These are phyloP conservation scores for Russula griseocarnosa DNA, from an alignment of 768 basidiomycete species.

Conservation along the genomic window DNA sequence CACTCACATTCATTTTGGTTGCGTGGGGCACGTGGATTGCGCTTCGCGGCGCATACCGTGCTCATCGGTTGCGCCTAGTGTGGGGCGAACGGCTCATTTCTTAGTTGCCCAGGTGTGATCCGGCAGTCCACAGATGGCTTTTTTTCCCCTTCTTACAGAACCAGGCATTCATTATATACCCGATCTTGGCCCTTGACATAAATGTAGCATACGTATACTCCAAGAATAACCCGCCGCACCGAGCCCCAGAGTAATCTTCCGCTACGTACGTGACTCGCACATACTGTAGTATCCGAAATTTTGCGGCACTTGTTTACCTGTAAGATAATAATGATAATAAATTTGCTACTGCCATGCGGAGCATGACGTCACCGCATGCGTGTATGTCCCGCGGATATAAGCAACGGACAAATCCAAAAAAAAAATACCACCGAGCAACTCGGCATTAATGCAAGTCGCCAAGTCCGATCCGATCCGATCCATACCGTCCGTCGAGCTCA, in stretches of 20 bases:
- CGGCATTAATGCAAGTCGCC: no score
- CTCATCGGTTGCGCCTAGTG: conserved; percentile 70
- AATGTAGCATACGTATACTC: conserved; percentile 11
- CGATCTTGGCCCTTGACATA: conserved; percentile 7
- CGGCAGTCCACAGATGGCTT: neutral
- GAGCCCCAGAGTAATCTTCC: neutral
- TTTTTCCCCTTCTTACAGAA: neutral
- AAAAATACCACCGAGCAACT: no score
- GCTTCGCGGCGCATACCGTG: conserved; percentile 63
- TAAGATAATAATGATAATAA: no score
- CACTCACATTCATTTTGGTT: conserved; percentile 51
- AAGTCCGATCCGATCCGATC: no score
- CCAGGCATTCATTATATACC: conserved; percentile 3
- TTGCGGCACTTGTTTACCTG: no score
- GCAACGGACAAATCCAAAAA: no score
- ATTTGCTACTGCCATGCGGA: no score
- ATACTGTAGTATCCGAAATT: no score
- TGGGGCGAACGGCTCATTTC: conserved; percentile 81
- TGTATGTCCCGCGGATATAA: no score
- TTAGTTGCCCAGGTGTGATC: conserved; percentile 33
- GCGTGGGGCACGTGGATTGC: conserved; percentile 58
- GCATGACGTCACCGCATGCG: no score
- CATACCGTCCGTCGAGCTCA: no score
- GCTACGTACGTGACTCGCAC: neutral
- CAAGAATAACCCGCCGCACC: neutral